Evolutionary conservation across 208 protist species (phyloP).

Genomic region (Angomonas deanei): DNA sequence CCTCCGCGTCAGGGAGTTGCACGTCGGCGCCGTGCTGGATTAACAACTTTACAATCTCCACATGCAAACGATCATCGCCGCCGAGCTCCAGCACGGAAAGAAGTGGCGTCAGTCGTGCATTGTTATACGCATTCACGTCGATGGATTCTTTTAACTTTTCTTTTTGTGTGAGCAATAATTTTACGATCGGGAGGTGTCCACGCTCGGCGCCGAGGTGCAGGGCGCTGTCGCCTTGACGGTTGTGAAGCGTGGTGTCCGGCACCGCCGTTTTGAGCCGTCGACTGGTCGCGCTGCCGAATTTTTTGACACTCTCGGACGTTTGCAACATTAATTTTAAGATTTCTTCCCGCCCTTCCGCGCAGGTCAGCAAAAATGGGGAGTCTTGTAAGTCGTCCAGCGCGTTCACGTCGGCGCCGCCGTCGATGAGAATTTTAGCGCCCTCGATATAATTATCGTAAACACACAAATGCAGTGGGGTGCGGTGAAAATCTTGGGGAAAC

Average conservation of each 20-base stretch:
- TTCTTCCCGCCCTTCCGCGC: slow-evolving; percentile 36
- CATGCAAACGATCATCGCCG: slow-evolving; percentile 51
- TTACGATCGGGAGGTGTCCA: slow-evolving; percentile 36
- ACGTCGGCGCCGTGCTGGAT: slow-evolving; percentile 41
- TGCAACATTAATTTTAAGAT: slow-evolving; percentile 42
- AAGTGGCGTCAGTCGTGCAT: slow-evolving; percentile 31
- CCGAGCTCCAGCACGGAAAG: slow-evolving; percentile 41
- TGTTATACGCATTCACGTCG: slow-evolving; percentile 35
- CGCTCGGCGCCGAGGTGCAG: slow-evolving; percentile 47
- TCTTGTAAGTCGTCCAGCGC: slow-evolving; percentile 46
- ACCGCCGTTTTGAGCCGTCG: slow-evolving; percentile 20
- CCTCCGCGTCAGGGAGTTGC: slow-evolving; percentile 28
- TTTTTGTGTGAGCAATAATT: slow-evolving; percentile 19
- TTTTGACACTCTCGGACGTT: slow-evolving; percentile 17
- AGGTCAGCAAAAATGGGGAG: slow-evolving; percentile 39
- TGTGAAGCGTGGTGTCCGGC: slow-evolving; percentile 32
- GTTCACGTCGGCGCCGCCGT: slow-evolving; percentile 47
- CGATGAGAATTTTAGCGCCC: slow-evolving; percentile 33
- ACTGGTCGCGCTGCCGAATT: slow-evolving; percentile 14
- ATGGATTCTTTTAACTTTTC: not conserved
- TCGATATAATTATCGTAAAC: slow-evolving; percentile 46
- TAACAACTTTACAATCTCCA: slow-evolving; percentile 47
- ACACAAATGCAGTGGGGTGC: slow-evolving; percentile 43
- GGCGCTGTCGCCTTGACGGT: slow-evolving; percentile 31
- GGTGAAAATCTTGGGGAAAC: slow-evolving; percentile 21